Evolutionary conservation across 225 moss, liverwort and hornwort species (phyloP).

Genomic region (Rhytidiadelphus loreus): DNA sequence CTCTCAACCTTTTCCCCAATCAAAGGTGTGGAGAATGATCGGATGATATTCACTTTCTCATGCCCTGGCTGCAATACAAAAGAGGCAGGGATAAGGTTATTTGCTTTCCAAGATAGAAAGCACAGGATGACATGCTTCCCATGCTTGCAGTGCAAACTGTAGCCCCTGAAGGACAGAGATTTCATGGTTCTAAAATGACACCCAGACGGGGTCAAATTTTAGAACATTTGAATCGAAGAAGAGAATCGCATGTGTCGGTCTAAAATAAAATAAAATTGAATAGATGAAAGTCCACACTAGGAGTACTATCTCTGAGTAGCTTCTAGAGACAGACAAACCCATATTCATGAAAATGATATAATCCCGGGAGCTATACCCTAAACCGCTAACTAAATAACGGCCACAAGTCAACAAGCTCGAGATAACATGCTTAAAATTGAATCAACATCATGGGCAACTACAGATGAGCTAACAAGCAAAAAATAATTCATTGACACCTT

Average conservation of each 20-base stretch:
- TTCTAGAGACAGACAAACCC: not conserved
- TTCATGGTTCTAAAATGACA: too few relatives aligned
- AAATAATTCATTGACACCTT: too few relatives aligned
- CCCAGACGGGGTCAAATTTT: too few relatives aligned
- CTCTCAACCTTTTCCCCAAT: constrained; percentile 25
- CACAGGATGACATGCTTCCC: too few relatives aligned
- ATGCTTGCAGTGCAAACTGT: too few relatives aligned
- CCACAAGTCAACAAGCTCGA: not conserved
- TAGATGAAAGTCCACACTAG: not conserved
- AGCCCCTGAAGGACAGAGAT: too few relatives aligned
- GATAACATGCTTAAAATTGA: not conserved
- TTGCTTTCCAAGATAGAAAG: too few relatives aligned
- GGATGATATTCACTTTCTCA: constrained; percentile 23
- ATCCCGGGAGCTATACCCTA: not conserved
- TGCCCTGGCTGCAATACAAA: constrained; percentile 19
- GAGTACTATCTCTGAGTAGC: not conserved
- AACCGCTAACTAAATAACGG: not conserved
- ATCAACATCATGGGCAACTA: not conserved
- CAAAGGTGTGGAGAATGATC: constrained; percentile 33
- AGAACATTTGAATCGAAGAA: too few relatives aligned
- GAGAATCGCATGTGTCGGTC: too few relatives aligned
- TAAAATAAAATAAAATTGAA: too few relatives aligned
- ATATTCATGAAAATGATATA: not conserved
- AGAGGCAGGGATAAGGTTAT: not conserved
- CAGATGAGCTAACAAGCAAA: not conserved